Percentiles rank a stretch among this genome's conserved stretches.
phyloP scores from a whole-genome alignment of 2,329 filamentous ascomycete genomes.

The Pseudocercospora crystallina region DNA sequence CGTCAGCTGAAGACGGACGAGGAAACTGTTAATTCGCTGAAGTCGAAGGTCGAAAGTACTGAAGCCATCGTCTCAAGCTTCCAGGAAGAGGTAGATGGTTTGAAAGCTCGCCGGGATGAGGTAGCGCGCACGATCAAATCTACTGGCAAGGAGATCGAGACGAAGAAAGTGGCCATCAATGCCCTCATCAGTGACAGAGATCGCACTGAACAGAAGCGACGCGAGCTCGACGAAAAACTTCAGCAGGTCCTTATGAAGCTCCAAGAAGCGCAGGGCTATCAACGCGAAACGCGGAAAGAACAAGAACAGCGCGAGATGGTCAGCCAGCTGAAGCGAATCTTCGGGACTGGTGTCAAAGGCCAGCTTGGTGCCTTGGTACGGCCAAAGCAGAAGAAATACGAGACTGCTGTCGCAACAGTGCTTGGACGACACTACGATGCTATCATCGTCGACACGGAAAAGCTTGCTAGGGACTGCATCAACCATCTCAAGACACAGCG shows the following conservation, averaged over 20 bases:
- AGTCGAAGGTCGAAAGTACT: slow-evolving; percentile 79
- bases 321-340: slow-evolving; percentile 81
- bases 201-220: slow-evolving; percentile 75
- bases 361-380: slow-evolving; percentile 89
- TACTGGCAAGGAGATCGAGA: slow-evolving; percentile 69
- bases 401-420: slow-evolving; percentile 88
- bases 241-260: slow-evolving; percentile 77
- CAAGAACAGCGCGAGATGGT: slow-evolving; percentile 77
- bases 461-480: slow-evolving; percentile 90
- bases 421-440: slow-evolving; percentile 92
- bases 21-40: slow-evolving; percentile 84
- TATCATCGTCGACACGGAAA: slow-evolving; percentile 91
- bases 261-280: slow-evolving; percentile 80
- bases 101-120: slow-evolving; percentile 66
- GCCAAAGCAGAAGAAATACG: slow-evolving; percentile 95
- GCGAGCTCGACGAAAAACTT: slow-evolving; percentile 89
- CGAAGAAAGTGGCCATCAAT: slow-evolving; percentile 89
- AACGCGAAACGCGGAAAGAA: slow-evolving; percentile 82
- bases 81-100: slow-evolving; percentile 66
- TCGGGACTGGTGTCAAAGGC: slow-evolving; percentile 79
- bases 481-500: slow-evolving; percentile 90
- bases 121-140: slow-evolving; percentile 65
- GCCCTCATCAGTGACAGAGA: slow-evolving; percentile 79
- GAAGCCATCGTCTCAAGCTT: slow-evolving; percentile 73
- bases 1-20: slow-evolving; percentile 89